Evolutionary conservation across 179 eudicot genomes (phyloP).

Genomic region (Pouteria campechiana): DNA sequence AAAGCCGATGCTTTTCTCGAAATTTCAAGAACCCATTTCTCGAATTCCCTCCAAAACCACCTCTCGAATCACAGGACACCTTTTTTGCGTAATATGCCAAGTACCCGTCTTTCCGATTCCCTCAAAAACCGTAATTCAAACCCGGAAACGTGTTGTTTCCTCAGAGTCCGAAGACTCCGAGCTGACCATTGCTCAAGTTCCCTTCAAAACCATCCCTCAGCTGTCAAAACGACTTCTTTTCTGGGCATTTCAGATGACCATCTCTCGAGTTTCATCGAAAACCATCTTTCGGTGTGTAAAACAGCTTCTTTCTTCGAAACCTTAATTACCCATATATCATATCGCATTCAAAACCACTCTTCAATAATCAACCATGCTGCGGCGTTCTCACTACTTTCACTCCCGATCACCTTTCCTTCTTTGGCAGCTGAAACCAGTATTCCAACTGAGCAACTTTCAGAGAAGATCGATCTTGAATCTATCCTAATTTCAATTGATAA

Average conservation of each 20-base stretch:
- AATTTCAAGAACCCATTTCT: constrained; percentile 5
- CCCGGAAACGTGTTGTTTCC: too few species aligned
- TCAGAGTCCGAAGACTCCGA: too few species aligned
- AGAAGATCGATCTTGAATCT: constrained; percentile 59
- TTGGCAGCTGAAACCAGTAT: constrained; percentile 44
- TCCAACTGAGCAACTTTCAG: constrained; percentile 25
- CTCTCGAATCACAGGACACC: constrained; percentile 7
- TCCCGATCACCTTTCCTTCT: constrained; percentile 37
- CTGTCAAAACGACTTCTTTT: too few species aligned
- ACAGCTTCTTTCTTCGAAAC: too few species aligned
- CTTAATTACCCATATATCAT: not conserved
- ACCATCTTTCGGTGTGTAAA: too few species aligned
- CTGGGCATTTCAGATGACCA: too few species aligned
- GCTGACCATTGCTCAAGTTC: too few species aligned
- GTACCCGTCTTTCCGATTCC: not conserved
- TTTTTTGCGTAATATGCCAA: too few species aligned
- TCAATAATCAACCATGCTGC: constrained; percentile 16
- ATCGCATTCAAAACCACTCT: constrained; percentile 8
- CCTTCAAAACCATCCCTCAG: too few species aligned
- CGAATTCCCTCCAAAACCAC: not conserved
- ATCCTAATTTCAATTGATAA: constrained; percentile 54
- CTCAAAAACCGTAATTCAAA: constrained; percentile 10
- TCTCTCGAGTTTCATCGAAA: too few species aligned
- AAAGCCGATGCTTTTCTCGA: not conserved
- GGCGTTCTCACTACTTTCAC: constrained; percentile 17